phyloP scores from a whole-genome alignment of 306 rosid genomes.

The Nissolia schottii region DNA sequence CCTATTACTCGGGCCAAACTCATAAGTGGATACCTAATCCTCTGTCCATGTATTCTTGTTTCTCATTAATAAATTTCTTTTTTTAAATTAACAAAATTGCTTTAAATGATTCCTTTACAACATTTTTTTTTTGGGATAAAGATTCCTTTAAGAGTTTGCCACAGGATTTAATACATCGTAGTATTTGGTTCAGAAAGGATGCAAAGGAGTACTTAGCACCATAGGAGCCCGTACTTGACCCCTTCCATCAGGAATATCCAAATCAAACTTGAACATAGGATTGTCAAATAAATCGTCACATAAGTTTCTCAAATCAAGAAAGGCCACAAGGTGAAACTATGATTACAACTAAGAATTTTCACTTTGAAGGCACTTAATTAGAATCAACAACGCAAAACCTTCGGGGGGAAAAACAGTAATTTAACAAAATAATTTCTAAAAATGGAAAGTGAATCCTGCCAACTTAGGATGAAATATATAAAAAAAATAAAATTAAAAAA shows the following conservation, averaged over 20 bases:
- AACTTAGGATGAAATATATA: neutral
- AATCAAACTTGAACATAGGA: neutral
- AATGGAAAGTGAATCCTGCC: neutral
- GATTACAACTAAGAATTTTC: neutral
- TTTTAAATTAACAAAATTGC: too few species aligned
- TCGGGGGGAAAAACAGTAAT: neutral
- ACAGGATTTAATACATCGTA: neutral
- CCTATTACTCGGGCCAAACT: too few species aligned
- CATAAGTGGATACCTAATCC: too few species aligned
- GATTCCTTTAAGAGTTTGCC: too few species aligned
- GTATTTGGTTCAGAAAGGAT: neutral
- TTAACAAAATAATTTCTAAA: neutral
- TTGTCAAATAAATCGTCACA: neutral
- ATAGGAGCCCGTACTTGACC: too few species aligned
- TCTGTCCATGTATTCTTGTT: too few species aligned
- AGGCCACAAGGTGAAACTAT: neutral
- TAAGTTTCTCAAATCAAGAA: neutral
- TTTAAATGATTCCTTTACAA: too few species aligned
- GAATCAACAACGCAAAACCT: neutral
- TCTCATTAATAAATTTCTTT: too few species aligned
- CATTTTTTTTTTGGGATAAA: too few species aligned
- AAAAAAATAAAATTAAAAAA: too few species aligned
- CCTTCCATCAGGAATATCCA: neutral
- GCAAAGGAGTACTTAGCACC: neutral
- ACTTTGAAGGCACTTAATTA: neutral